phyloP scores from a whole-genome alignment of 2,329 filamentous ascomycete genomes.

The Penicillium sp. region DNA sequence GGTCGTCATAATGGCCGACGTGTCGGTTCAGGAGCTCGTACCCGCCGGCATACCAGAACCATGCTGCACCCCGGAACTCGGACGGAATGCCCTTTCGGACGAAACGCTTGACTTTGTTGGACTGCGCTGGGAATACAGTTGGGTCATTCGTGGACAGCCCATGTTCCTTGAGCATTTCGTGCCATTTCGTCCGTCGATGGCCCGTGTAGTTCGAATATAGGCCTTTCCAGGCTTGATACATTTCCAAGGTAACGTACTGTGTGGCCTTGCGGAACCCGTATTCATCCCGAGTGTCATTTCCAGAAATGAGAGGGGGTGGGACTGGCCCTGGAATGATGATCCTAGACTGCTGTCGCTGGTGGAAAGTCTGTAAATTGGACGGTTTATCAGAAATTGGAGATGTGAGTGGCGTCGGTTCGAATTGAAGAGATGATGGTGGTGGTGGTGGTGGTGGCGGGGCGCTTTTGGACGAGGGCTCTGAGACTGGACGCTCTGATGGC shows the following conservation, averaged over 20 bases:
- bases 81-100: slow-evolving; percentile 91
- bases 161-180: slow-evolving; percentile 70
- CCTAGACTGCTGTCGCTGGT: slow-evolving; percentile 25
- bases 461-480: slow-evolving; percentile 3
- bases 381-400: slow-evolving; percentile 4
- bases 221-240: slow-evolving; percentile 80
- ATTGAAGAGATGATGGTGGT: background rate
- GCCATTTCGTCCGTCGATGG: slow-evolving; percentile 78
- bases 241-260: slow-evolving; percentile 69
- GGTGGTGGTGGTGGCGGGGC: slow-evolving; percentile 10
- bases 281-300: slow-evolving; percentile 61
- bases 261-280: slow-evolving; percentile 92
- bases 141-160: slow-evolving; percentile 70
- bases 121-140: slow-evolving; percentile 74
- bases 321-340: slow-evolving; percentile 37
- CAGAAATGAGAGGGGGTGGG: slow-evolving; percentile 36
- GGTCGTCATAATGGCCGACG: slow-evolving; percentile 70
- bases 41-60: slow-evolving; percentile 94
- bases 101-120: slow-evolving; percentile 82
- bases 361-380: slow-evolving; percentile 6
- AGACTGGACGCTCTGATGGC: background rate
- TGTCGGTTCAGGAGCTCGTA: slow-evolving; percentile 74
- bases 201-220: slow-evolving; percentile 73
- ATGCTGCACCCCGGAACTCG: slow-evolving; percentile 90
- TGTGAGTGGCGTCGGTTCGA: slow-evolving; percentile 4